Base-by-base conservation (phyloP, 192 early-diverging fungal genomes). In the Mortierella alpina region DNA sequence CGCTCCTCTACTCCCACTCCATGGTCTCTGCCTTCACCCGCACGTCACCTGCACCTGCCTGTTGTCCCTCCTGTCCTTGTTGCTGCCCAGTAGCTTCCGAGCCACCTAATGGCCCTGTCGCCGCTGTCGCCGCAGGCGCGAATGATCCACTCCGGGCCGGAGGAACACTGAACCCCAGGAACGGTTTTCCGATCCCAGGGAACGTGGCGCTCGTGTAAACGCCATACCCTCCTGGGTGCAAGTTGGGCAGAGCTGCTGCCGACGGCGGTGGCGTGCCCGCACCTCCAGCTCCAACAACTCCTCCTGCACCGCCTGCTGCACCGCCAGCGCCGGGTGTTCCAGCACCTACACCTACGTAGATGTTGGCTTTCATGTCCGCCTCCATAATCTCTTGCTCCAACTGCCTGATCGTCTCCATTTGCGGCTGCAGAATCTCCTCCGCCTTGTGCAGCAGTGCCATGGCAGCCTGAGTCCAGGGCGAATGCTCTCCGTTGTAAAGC, bases 401-500 rank as follows among this genome's bases (percentile, higher is more conserved):
- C 53, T 55, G 68, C 2, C 70, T 70, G 15, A 80, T 72, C 17
- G 65, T 72, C 39, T 72, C 70, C 70, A 72, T 72, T n/a, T 80
- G 77, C 4, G 77, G 77, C 39, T 51, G 48, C 70, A 80, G 20
- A 31, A 80, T 72, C 55, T 67, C 68, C 23, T 83, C 81, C 6
- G 85, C 86, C 48, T 68, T 77, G 15, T 59, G 23, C 20, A 87
- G 63, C 23, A 90, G 49, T 6, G 56, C 54, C 17, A 78, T 68
- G 0, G 86, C 90, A 6, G 84, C 86, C 15, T 51, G 18, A 15
- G 88, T 88, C 49, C 87, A 80, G 4, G 82, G 80, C 47, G 87
- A 83, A 14, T 70, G 44, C 5, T 83, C 63, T 0, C 90, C 90
- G 59, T 90, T 90, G 66, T 88, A 91, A 7, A 79, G 22, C 40